Percentiles rank a stretch among this genome's conserved stretches.
Conservation (phyloP, 208 protist species). For the Spironucleus salmonicida region DNA sequence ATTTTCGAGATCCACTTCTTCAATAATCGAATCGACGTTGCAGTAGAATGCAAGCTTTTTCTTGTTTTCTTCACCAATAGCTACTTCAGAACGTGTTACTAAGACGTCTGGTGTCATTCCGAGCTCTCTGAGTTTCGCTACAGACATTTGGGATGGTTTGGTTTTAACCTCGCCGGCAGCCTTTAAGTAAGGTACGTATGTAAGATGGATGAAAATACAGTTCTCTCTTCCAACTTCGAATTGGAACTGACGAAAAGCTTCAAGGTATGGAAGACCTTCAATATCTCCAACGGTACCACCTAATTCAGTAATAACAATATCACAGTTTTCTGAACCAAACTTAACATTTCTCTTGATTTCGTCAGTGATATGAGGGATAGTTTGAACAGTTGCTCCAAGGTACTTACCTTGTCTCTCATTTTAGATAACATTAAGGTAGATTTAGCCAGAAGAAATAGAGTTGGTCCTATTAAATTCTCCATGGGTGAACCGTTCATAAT, state of each 20-base stretch:
- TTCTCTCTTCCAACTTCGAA: conserved; percentile 60
- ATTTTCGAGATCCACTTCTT: not conserved
- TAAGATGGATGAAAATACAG: conserved; percentile 52
- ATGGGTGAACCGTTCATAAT: conserved; percentile 95
- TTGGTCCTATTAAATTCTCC: conserved; percentile 58
- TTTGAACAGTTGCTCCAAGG: conserved; percentile 95
- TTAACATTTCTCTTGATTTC: conserved; percentile 65
- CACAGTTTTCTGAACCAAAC: too few species aligned
- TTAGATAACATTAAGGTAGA: conserved; percentile 77
- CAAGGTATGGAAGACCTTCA: conserved; percentile 90
- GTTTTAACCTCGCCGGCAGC: conserved; percentile 86
- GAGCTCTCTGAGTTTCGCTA: conserved; percentile 71
- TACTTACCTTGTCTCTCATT: conserved; percentile 81
- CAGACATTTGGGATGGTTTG: conserved; percentile 90
- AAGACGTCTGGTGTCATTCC: conserved; percentile 91
- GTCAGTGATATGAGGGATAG: conserved; percentile 74
- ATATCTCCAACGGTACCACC: conserved; percentile 93
- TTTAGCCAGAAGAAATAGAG: conserved; percentile 97
- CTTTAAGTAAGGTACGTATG: conserved; percentile 40
- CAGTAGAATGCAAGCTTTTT: conserved; percentile 85
- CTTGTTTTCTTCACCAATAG: conserved; percentile 56
- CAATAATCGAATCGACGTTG: conserved; percentile 57
- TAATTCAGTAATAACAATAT: conserved; percentile 90
- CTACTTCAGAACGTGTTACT: conserved; percentile 74
- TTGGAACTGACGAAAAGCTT: conserved; percentile 78